Base-by-base conservation (phyloP, 1,284 basidiomycete species). In the Takashimella tepidaria region DNA sequence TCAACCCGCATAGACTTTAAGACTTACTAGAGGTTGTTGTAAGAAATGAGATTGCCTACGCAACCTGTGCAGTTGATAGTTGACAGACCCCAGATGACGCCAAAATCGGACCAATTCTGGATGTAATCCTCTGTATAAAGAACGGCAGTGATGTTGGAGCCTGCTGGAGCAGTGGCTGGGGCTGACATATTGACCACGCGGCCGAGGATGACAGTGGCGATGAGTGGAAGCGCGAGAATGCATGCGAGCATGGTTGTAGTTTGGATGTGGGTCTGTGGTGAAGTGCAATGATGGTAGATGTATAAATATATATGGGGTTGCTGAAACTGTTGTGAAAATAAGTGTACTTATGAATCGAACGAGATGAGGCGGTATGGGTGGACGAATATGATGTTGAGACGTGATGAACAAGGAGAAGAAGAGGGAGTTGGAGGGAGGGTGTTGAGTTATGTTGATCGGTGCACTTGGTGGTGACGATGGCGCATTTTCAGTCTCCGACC, bases 21-120 rank as follows among this genome's bases (percentile, higher is more conserved):
- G 10, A 61, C 62, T 50, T 37, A 67, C 64, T 57, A 64, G 5
- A 67, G 43, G 44, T 62, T 55, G 21, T 59, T 41, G 45, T 61
- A 67, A 20, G 50, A 56, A 2, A 61, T 13, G 47, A 49, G 45
- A 13, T 44, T n/a, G 3, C 64, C 64, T 5, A 62, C 41, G 45
- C 62, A 64, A 5, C 26, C 54, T 19, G 41, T 37, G 45, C 60
- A 62, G 6, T 51, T 47, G 5, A 16, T 42, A 12, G 20, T 51
- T 25, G 22, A 40, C 21, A 63, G 42, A 31, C 63, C 61, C 51
- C 57, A 61, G 11, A 65, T 52, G 8, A 53, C 51, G 16, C 61
- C 61, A 40, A 62, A 66, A 27, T 63, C 64, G 40, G 56, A 27
- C 60, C 58, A 62, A 26, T 66, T 62, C 40, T 62, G 60, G 41